Conservation (phyloP, 441 rosid genomes). For the Monsonia emarginata region DNA sequence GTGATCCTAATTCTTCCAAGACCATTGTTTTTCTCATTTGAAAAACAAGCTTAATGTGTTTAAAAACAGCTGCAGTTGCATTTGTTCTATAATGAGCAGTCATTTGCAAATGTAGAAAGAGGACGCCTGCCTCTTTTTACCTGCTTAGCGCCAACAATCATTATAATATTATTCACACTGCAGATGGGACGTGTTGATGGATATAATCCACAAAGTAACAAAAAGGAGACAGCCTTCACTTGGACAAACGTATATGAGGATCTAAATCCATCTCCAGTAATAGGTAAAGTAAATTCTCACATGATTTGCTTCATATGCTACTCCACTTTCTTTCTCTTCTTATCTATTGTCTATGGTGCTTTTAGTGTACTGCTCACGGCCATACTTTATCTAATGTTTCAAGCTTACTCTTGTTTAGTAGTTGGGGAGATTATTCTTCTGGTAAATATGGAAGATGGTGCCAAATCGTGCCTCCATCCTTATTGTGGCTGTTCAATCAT, state of each 20-base stretch:
- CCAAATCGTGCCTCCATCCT: background rate
- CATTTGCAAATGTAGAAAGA: too few species aligned
- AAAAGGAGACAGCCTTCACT: constrained; percentile 49
- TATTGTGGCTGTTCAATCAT: background rate
- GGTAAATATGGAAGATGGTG: background rate
- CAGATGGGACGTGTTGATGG: constrained; percentile 73
- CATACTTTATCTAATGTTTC: background rate
- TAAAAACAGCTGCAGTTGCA: too few species aligned
- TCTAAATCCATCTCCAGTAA: constrained; percentile 17
- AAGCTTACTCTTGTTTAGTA: background rate
- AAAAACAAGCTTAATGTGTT: too few species aligned
- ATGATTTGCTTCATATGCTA: background rate
- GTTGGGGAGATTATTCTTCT: background rate
- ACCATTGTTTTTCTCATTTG: too few species aligned
- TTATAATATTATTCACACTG: constrained; percentile 15
- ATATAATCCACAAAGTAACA: constrained; percentile 39
- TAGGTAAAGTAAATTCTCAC: constrained; percentile 26
- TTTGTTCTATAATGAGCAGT: too few species aligned
- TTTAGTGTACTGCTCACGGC: background rate
- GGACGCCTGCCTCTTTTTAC: too few species aligned
- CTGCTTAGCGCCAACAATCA: background rate
- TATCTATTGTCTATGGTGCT: background rate
- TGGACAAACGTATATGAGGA: constrained; percentile 64
- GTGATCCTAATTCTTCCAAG: too few species aligned
- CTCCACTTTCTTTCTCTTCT: background rate